These are phyloP conservation scores for Grosmannia huntii DNA, from an alignment of 2,329 filamentous ascomycete genomes.

Conservation along the genomic window DNA sequence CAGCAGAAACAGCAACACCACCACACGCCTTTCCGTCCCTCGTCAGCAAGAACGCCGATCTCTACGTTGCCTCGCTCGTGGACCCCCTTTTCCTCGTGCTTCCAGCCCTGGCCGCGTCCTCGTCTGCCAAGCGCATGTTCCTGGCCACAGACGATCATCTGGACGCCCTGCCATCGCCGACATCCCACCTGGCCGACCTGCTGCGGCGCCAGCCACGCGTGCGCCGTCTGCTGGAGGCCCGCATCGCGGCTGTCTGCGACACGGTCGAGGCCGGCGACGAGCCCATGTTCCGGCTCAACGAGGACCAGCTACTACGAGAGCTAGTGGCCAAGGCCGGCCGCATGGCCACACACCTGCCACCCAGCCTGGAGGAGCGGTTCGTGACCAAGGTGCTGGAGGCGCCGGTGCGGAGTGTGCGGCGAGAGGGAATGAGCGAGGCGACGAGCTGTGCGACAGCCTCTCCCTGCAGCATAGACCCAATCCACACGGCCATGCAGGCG, in stretches of 20 bases:
- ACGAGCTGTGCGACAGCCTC: conserved; percentile 4
- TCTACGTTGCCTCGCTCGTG: conserved; percentile 74
- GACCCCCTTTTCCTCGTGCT: conserved; percentile 78
- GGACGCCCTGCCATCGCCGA: conserved; percentile 43
- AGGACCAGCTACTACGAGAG: conserved; percentile 53
- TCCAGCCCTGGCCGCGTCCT: conserved; percentile 46
- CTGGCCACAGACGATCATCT: conserved; percentile 60
- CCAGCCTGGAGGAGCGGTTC: conserved; percentile 76
- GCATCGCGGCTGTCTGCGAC: conserved; percentile 65
- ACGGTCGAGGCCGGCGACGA: conserved; percentile 73
- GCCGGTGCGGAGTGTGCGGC: conserved; percentile 56
- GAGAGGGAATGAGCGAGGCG: neutral
- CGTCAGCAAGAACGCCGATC: conserved; percentile 52
- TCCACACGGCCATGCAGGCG: conserved; percentile 28
- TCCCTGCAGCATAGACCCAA: conserved; percentile 7
- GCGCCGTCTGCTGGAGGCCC: conserved; percentile 42
- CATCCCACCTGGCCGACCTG: conserved; percentile 46
- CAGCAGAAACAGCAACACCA: neutral
- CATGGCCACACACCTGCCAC: conserved; percentile 54
- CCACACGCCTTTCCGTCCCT: conserved; percentile 18
- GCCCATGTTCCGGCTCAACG: conserved; percentile 68
- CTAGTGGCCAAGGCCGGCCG: conserved; percentile 59
- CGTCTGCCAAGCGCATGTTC: conserved; percentile 47
- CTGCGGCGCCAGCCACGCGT: conserved; percentile 32
- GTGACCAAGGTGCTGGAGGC: conserved; percentile 63